Conservation (phyloP, 2,329 filamentous ascomycete genomes). For the Fusarium devonianum region DNA sequence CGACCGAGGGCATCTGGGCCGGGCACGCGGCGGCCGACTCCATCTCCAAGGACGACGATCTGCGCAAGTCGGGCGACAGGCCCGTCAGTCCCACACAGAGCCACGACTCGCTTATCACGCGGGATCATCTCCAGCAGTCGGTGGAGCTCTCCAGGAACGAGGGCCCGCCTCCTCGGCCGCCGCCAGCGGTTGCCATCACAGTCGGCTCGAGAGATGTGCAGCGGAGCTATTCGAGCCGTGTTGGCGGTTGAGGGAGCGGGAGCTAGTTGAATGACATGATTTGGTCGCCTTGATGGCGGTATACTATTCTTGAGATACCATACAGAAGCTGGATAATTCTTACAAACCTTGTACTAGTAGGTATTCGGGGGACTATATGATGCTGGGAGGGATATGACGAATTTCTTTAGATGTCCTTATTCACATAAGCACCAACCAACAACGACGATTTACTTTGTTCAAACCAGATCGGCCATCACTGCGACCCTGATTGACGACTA, state of each 20-base stretch:
- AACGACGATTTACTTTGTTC: not conserved
- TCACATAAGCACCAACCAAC: not conserved
- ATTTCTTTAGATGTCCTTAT: too few relatives aligned
- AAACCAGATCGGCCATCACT: too few relatives aligned
- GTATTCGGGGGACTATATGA: too few relatives aligned
- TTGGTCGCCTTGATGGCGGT: not conserved
- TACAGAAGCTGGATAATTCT: too few relatives aligned
- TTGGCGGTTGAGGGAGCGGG: too few relatives aligned
- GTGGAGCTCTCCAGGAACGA: conserved; percentile 18
- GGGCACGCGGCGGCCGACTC: conserved; percentile 31
- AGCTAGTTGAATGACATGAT: too few relatives aligned
- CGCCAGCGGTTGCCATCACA: too few relatives aligned
- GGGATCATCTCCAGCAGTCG: conserved; percentile 29
- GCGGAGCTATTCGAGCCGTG: too few relatives aligned
- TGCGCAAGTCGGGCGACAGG: conserved; percentile 24
- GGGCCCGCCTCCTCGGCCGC: conserved; percentile 17
- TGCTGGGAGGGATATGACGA: not conserved
- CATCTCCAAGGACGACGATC: conserved; percentile 30
- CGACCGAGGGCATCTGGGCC: conserved; percentile 40
- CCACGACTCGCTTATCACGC: conserved; percentile 40
- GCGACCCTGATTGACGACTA: too few relatives aligned
- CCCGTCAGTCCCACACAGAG: conserved; percentile 40
- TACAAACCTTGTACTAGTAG: too few relatives aligned
- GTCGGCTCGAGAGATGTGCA: too few relatives aligned
- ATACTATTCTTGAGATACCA: too few relatives aligned